These are phyloP conservation scores for Claviceps pazoutovae DNA, from an alignment of 2,329 filamentous ascomycete genomes.

Conservation along the genomic window DNA sequence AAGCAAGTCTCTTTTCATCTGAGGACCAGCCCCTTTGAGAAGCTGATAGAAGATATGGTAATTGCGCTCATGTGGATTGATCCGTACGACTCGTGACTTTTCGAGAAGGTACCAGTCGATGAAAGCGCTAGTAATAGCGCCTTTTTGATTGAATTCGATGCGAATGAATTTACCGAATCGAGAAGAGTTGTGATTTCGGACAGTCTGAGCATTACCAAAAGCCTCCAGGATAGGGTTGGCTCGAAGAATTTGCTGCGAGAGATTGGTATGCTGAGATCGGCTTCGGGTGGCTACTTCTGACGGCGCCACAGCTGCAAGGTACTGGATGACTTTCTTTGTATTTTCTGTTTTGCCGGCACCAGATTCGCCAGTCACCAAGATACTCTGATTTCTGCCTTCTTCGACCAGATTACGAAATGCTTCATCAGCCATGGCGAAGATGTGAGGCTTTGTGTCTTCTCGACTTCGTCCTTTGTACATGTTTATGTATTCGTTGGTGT, in stretches of 20 bases:
- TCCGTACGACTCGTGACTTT: slow-evolving; percentile 89
- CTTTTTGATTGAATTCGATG: slow-evolving; percentile 80
- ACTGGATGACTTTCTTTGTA: slow-evolving; percentile 98
- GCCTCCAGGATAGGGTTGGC: slow-evolving; percentile 96
- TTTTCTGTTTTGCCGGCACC: slow-evolving; percentile 98
- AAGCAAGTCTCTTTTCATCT: slow-evolving; percentile 63
- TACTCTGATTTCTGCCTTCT: slow-evolving; percentile 92
- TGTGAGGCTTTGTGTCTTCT: slow-evolving; percentile 93
- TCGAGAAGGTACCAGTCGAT: slow-evolving; percentile 98
- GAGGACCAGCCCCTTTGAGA: slow-evolving; percentile 63
- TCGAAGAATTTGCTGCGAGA: slow-evolving; percentile 90
- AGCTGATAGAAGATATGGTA: slow-evolving; percentile 98
- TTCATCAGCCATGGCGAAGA: slow-evolving; percentile 94
- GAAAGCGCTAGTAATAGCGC: slow-evolving; percentile 87
- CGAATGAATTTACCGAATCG: slow-evolving; percentile 98
- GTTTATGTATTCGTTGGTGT: slow-evolving; percentile 91
- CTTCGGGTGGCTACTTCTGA: slow-evolving; percentile 57
- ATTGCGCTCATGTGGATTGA: slow-evolving; percentile 80
- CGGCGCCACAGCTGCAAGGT: slow-evolving; percentile 84
- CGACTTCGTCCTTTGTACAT: slow-evolving; percentile 89
- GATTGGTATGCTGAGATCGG: slow-evolving; percentile 56
- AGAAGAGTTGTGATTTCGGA: slow-evolving; percentile 96
- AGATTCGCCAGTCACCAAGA: slow-evolving; percentile 93
- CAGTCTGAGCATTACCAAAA: slow-evolving; percentile 95
- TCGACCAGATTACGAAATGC: slow-evolving; percentile 93